Conservation (phyloP, 129 eudicot genomes). For the Tagetes patula region DNA sequence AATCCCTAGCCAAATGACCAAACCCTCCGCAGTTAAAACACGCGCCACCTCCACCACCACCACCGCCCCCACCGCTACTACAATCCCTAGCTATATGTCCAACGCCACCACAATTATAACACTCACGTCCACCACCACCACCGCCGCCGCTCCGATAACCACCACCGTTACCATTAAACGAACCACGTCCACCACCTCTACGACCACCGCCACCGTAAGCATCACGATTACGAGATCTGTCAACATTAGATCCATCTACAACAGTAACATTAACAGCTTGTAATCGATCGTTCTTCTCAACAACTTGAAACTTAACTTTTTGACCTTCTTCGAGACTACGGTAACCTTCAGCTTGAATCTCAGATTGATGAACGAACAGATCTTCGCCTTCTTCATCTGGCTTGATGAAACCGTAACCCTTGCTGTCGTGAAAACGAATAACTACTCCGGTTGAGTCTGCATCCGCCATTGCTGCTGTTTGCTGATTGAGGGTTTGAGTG, state of each 20-base stretch:
- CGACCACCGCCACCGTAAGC: constrained; percentile 28
- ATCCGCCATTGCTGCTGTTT: constrained; percentile 48
- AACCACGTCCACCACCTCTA: constrained; percentile 9
- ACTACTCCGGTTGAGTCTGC: constrained; percentile 51
- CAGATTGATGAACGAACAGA: constrained; percentile 71
- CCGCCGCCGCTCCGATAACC: constrained; percentile 27
- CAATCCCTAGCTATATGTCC: constrained; percentile 59
- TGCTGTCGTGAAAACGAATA: constrained; percentile 40
- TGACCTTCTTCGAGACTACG: constrained; percentile 51
- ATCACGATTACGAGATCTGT: constrained; percentile 37
- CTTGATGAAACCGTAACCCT: constrained; percentile 69
- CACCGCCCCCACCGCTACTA: constrained; percentile 22
- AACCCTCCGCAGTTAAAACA: constrained; percentile 43
- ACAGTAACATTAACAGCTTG: constrained; percentile 53
- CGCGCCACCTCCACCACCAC: constrained; percentile 32
- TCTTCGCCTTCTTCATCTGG: constrained; percentile 72
- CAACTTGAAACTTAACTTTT: constrained; percentile 53
- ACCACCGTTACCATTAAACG: constrained; percentile 2
- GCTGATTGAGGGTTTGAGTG: background rate
- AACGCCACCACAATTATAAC: constrained; percentile 50
- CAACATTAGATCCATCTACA: constrained; percentile 38
- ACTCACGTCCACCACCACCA: constrained; percentile 37
- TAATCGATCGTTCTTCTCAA: constrained; percentile 27
- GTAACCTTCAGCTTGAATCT: constrained; percentile 60
- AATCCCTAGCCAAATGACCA: constrained; percentile 53